Evolutionary conservation across 352 stramenopile genomes (phyloP).

Genomic region (Phytopythium chamaehyphon): DNA sequence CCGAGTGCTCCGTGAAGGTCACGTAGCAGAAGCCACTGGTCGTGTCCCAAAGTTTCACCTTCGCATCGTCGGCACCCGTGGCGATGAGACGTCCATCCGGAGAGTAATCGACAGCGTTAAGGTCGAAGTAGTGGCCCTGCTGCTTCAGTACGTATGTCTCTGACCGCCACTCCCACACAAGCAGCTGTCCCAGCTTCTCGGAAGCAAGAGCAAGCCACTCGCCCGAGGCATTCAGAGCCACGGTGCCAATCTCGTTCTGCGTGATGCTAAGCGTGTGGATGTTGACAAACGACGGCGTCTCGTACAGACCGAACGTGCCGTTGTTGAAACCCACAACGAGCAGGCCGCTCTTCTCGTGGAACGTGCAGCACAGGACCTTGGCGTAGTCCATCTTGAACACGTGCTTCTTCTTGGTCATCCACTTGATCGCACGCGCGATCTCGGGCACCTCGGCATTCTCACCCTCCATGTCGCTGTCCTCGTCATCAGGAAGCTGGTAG

Average conservation of each 20-base stretch:
- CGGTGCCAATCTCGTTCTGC: constrained; percentile 88
- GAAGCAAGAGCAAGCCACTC: constrained; percentile 99
- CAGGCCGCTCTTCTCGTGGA: constrained; percentile 82
- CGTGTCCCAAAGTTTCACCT: constrained; percentile 98
- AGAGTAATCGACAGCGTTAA: constrained; percentile 97
- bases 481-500: constrained; percentile 48
- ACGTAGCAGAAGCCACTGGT: constrained; percentile 99
- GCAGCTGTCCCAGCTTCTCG: constrained; percentile 96
- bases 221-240: constrained; percentile 93
- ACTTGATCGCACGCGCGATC: constrained; percentile 76
- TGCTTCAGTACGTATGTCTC: constrained; percentile 99
- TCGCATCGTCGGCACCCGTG: constrained; percentile 98
- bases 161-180: constrained; percentile 99
- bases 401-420: constrained; percentile 83
- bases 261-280: constrained; percentile 96
- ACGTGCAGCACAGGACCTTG: constrained; percentile 87
- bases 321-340: constrained; percentile 96
- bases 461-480: constrained; percentile 39
- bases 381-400: constrained; percentile 90
- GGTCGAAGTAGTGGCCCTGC: constrained; percentile 98
- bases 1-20: constrained; percentile 97
- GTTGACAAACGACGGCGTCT: constrained; percentile 93
- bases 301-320: constrained; percentile 98
- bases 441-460: constrained; percentile 28
- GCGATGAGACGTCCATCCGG: constrained; percentile 95